Percentiles rank a stretch among this genome's conserved stretches.
phyloP scores from a whole-genome alignment of 2,329 filamentous ascomycete genomes.

The Cladosporium sp. region DNA sequence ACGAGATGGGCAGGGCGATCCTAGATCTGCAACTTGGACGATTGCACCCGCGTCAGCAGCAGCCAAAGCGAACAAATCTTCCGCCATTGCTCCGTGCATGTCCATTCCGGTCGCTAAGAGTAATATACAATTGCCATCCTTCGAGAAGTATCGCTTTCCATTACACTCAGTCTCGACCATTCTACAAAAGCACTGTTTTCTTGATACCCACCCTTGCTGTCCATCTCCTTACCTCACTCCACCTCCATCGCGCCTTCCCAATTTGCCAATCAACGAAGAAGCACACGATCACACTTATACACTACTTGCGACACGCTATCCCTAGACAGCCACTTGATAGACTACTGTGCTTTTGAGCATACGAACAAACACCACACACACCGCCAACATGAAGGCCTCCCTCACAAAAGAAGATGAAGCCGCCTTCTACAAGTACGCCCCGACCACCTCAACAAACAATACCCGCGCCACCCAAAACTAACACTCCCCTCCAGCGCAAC shows the following conservation, averaged over 20 bases:
- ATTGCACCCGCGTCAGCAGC: neutral
- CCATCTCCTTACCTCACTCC: neutral
- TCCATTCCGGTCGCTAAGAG: neutral
- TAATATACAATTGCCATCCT: neutral
- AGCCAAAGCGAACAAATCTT: conserved; percentile 4
- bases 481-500: conserved; percentile 55
- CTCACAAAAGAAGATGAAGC: conserved; percentile 90
- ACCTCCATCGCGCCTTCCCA: neutral
- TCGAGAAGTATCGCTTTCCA: neutral
- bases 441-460: neutral
- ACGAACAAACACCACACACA: conserved; percentile 19
- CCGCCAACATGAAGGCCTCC: conserved; percentile 73
- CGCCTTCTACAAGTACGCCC: conserved; percentile 71
- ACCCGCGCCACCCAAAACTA: neutral
- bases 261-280: neutral
- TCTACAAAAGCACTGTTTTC: neutral
- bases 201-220: neutral
- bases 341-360: neutral
- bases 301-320: neutral
- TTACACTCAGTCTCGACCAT: neutral
- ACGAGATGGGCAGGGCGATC: neutral
- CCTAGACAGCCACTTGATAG: neutral
- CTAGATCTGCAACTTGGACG: neutral
- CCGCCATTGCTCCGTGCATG: conserved; percentile 17
- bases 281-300: neutral